phyloP scores from a whole-genome alignment of 2,329 filamentous ascomycete species.

The Malbranchea zuffiana region DNA sequence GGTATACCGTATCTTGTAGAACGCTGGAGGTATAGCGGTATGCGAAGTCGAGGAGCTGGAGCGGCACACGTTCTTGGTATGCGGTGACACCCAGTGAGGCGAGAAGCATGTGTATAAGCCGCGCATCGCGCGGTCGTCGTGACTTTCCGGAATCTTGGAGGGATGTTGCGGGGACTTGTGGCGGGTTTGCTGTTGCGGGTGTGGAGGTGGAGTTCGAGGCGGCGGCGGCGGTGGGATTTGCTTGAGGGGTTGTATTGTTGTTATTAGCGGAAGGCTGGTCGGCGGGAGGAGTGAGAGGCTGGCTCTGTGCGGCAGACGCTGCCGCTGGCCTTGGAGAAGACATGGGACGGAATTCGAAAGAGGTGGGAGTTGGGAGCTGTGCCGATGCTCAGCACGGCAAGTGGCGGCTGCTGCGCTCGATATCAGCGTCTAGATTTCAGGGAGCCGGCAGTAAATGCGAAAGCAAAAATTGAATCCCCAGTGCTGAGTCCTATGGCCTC shows the following conservation, averaged over 20 bases:
- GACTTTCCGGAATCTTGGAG: conserved; percentile 38
- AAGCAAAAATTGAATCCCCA: too few relatives aligned
- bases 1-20: conserved; percentile 43
- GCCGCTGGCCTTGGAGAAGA: conserved; percentile 11
- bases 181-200: conserved; percentile 19
- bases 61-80: conserved; percentile 43
- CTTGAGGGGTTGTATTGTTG: conserved; percentile 20
- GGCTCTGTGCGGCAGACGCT: conserved; percentile 22
- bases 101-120: conserved; percentile 42
- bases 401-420: too few relatives aligned
- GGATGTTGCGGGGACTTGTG: conserved; percentile 34
- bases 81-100: conserved; percentile 39
- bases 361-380: neutral
- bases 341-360: conserved; percentile 1
- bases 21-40: conserved; percentile 45
- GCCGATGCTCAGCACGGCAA: conserved; percentile 4
- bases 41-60: conserved; percentile 43
- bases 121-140: conserved; percentile 40
- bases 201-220: conserved; percentile 11
- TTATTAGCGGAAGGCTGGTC: conserved; percentile 24
- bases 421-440: too few relatives aligned
- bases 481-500: too few relatives aligned
- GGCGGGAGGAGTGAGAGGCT: conserved; percentile 36
- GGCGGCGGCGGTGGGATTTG: conserved; percentile 16
- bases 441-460: too few relatives aligned